Conservation (phyloP, 176 grass and related monocot species). For the Guadua angustifolia region DNA sequence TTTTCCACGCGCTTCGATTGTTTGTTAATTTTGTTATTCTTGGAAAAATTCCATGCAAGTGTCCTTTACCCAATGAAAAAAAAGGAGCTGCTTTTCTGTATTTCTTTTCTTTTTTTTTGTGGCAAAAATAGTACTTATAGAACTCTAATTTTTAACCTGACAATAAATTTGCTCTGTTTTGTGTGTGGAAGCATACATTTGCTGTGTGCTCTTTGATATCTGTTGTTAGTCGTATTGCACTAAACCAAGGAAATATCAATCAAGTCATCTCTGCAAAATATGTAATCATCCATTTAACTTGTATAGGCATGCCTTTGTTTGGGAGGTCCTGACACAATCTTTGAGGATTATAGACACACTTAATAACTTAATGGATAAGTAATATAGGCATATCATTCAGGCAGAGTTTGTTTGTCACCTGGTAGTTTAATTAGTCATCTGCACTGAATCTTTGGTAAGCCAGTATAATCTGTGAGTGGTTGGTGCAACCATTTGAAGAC, state of each 20-base stretch:
- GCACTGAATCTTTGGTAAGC: slow-evolving; percentile 24
- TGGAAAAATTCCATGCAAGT: background rate
- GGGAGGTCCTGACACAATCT: background rate
- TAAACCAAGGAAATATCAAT: slow-evolving; percentile 31
- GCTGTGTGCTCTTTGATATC: slow-evolving; percentile 14
- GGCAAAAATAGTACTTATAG: slow-evolving; percentile 6
- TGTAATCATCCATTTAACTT: background rate
- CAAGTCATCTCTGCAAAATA: slow-evolving; percentile 7
- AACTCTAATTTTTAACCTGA: background rate
- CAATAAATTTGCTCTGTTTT: slow-evolving; percentile 7
- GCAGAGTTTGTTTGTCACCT: slow-evolving; percentile 11
- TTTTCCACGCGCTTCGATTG: background rate
- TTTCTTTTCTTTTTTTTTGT: background rate
- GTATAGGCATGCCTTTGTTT: slow-evolving; percentile 14
- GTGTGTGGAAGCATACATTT: slow-evolving; percentile 1
- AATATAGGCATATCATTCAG: background rate
- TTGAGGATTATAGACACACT: slow-evolving; percentile 25
- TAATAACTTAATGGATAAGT: slow-evolving; percentile 1
- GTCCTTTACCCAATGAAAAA: background rate
- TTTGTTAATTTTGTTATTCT: background rate
- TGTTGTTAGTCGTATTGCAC: background rate
- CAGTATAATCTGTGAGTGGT: slow-evolving; percentile 20
- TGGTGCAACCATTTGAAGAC: slow-evolving; percentile 40
- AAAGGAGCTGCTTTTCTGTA: background rate
- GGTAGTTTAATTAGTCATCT: slow-evolving; percentile 43